phyloP scores from a whole-genome alignment of 371 early-diverging fungal genomes.

The Haplosporangium sp. region DNA sequence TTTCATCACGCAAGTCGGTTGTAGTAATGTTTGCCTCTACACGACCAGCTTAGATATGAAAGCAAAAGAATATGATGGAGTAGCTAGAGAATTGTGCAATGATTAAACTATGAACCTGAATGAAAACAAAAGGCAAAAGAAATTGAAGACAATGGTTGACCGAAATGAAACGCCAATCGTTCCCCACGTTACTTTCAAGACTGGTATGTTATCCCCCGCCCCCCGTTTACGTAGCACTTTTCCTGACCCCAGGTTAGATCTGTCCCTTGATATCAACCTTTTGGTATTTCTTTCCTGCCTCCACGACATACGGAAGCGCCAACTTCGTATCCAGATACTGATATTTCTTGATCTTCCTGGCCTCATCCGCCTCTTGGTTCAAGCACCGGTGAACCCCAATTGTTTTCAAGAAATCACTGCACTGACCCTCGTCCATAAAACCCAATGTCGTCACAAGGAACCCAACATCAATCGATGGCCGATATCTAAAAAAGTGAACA shows the following conservation, averaged over 20 bases:
- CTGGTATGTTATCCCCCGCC: too few relatives aligned
- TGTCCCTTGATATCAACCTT: conserved; percentile 86
- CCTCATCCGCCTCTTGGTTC: conserved; percentile 21
- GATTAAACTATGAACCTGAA: too few relatives aligned
- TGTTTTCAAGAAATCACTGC: conserved; percentile 60
- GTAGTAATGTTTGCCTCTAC: too few relatives aligned
- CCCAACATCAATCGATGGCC: conserved; percentile 61
- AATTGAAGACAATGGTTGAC: too few relatives aligned
- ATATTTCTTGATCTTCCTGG: conserved; percentile 20
- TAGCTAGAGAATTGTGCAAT: too few relatives aligned
- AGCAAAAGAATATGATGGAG: too few relatives aligned
- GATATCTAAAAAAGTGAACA: conserved; percentile 57
- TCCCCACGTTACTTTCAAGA: too few relatives aligned
- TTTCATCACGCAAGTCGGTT: too few relatives aligned
- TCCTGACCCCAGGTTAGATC: conserved; percentile 39
- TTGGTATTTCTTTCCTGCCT: conserved; percentile 69
- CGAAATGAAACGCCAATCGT: too few relatives aligned
- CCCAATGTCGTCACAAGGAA: conserved; percentile 44
- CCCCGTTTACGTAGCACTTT: too few relatives aligned
- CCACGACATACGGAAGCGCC: conserved; percentile 61
- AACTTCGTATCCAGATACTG: conserved; percentile 65
- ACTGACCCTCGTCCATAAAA: conserved; percentile 38
- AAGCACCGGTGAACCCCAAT: conserved; percentile 36
- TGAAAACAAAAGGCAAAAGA: too few relatives aligned
- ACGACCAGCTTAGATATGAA: too few relatives aligned